These are phyloP conservation scores for Angophora floribunda DNA, from an alignment of 345 rosid species.

Conservation along the genomic window DNA sequence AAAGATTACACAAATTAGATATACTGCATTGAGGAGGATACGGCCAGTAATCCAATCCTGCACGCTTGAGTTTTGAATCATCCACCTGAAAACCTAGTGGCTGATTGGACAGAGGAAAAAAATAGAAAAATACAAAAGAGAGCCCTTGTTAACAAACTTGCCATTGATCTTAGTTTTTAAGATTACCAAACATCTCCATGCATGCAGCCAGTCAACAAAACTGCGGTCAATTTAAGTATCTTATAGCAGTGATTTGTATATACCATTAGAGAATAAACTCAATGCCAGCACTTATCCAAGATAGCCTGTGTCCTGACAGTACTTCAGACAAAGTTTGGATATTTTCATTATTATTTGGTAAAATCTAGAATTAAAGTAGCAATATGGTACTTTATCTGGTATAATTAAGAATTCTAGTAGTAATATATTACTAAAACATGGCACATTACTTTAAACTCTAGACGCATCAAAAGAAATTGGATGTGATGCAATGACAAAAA, in stretches of 20 bases:
- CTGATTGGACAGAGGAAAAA: constrained; percentile 17
- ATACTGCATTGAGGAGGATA: constrained; percentile 34
- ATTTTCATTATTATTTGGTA: background rate
- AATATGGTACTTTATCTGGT: background rate
- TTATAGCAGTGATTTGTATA: background rate
- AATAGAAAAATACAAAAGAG: background rate
- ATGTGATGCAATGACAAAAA: background rate
- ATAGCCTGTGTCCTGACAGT: background rate
- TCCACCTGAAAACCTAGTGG: constrained; percentile 90
- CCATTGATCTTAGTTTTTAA: background rate
- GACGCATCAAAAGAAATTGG: background rate
- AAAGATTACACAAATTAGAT: background rate
- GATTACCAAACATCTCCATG: background rate
- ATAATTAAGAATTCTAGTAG: background rate
- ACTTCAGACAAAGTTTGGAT: background rate
- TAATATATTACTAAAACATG: background rate
- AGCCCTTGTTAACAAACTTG: background rate
- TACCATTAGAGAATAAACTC: background rate
- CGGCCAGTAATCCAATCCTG: constrained; percentile 99
- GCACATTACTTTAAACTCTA: background rate
- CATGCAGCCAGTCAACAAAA: background rate
- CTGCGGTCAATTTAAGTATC: background rate
- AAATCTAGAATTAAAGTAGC: background rate
- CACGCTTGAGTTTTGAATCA: constrained; percentile 78
- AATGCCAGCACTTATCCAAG: background rate